Conservation (phyloP, 2,329 filamentous ascomycete genomes). For the Talaromyces marneffei region DNA sequence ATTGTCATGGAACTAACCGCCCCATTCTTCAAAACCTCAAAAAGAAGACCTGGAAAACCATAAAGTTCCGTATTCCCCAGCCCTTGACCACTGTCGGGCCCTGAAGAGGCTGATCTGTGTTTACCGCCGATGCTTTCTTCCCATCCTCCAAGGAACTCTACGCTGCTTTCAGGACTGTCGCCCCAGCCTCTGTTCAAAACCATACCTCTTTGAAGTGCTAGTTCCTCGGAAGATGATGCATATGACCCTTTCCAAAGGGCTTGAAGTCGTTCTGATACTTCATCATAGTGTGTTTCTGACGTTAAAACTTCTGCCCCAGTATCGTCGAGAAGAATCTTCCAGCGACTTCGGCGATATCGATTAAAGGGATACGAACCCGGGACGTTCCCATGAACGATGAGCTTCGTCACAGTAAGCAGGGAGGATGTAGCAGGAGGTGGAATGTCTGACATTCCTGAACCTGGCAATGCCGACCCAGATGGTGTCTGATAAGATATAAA, state of each 20-base stretch:
- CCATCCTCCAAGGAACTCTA: conserved; percentile 78
- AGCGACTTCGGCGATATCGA: conserved; percentile 80
- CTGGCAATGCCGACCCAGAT: conserved; percentile 59
- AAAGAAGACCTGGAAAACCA: conserved; percentile 87
- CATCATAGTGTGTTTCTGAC: conserved; percentile 73
- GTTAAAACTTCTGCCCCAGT: conserved; percentile 47
- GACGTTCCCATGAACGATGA: conserved; percentile 91
- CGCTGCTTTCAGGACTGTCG: conserved; percentile 83
- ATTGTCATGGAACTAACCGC: conserved; percentile 84
- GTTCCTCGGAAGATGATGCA: conserved; percentile 50
- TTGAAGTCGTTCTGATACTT: conserved; percentile 63
- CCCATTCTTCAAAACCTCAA: conserved; percentile 92
- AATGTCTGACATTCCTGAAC: conserved; percentile 32
- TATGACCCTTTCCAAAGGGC: conserved; percentile 65
- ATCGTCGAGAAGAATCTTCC: conserved; percentile 58
- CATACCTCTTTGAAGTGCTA: conserved; percentile 59
- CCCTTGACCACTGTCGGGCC: conserved; percentile 46
- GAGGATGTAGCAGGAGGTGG: conserved; percentile 38
- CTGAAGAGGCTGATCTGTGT: conserved; percentile 38
- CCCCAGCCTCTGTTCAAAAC: conserved; percentile 87
- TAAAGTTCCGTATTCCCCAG: conserved; percentile 76
- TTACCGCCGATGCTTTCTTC: conserved; percentile 60
- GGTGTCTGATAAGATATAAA: conserved; percentile 72
- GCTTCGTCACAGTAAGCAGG: conserved; percentile 76
- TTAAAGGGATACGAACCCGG: conserved; percentile 97